These are phyloP conservation scores for Trametes punicea DNA, from an alignment of 768 basidiomycete genomes.

Conservation along the genomic window DNA sequence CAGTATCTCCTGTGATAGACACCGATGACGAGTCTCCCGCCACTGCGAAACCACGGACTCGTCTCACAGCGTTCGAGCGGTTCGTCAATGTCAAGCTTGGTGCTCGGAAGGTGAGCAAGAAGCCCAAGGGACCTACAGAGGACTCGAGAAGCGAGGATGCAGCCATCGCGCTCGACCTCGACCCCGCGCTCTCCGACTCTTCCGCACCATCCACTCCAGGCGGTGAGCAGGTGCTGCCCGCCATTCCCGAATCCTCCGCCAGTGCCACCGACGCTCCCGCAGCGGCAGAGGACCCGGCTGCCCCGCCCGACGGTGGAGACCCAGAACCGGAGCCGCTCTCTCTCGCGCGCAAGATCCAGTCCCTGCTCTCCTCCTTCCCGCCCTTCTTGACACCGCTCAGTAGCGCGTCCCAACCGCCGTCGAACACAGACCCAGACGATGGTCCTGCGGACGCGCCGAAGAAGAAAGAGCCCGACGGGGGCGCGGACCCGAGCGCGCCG, in stretches of 20 bases:
- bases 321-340: conserved; percentile 37
- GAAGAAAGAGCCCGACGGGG: conserved; percentile 12
- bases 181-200: neutral
- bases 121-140: conserved; percentile 12
- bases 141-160: neutral
- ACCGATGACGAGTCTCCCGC: neutral
- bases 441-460: conserved; percentile 6
- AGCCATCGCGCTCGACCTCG: conserved; percentile 4
- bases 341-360: conserved; percentile 51
- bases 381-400: conserved; percentile 26
- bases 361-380: conserved; percentile 46
- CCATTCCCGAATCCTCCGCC: neutral
- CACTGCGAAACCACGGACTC: conserved; percentile 2
- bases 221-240: neutral
- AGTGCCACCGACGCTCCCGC: neutral
- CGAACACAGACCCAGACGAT: conserved; percentile 17
- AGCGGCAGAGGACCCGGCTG: neutral
- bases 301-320: conserved; percentile 9
- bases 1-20: neutral
- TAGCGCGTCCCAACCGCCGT: conserved; percentile 15
- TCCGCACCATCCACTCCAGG: neutral
- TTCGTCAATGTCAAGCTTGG: conserved; percentile 20
- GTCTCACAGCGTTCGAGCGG: conserved; percentile 23
- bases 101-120: conserved; percentile 11
- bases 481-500: conserved; percentile 26